Evolutionary conservation across 2,329 filamentous ascomycete genomes (phyloP).

Genomic region (Apiospora marii): DNA sequence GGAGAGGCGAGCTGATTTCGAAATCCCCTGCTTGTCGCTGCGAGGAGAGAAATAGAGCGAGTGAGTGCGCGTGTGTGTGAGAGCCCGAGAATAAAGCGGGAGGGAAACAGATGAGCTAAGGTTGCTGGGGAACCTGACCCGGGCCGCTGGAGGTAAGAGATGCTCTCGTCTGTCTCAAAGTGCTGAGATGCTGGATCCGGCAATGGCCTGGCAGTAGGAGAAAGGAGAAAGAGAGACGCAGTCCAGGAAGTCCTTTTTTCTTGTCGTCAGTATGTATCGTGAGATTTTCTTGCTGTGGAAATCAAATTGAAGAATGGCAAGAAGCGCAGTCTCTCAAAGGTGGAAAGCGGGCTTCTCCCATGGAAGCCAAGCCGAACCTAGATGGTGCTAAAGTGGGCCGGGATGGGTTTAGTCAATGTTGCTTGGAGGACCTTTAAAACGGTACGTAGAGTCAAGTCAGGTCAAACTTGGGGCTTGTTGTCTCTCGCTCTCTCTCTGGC

Average conservation of each 20-base stretch:
- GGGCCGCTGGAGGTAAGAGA: not conserved
- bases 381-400: constrained; percentile 14
- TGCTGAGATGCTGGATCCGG: constrained; percentile 1
- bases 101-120: constrained; percentile 9
- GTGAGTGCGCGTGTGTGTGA: constrained; percentile 26
- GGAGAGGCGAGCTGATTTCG: not conserved
- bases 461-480: constrained; percentile 9
- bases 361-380: constrained; percentile 22
- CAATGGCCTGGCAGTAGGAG: constrained; percentile 4
- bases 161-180: constrained; percentile 1
- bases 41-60: constrained; percentile 23
- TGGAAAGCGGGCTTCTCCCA: constrained; percentile 22
- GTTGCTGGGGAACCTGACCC: constrained; percentile 15
- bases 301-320: constrained; percentile 22
- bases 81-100: constrained; percentile 18
- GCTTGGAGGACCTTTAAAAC: constrained; percentile 20
- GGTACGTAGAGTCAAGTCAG: constrained; percentile 21
- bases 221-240: constrained; percentile 2
- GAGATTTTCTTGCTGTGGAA: constrained; percentile 21
- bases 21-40: not conserved
- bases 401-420: not conserved
- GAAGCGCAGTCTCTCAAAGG: constrained; percentile 21
- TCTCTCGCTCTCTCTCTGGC: not conserved
- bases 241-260: not conserved
- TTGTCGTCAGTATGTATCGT: constrained; percentile 18